Evolutionary conservation across 345 rosid genomes (phyloP), one percentile per base, ranked within the genome.

Genomic region (Nasturtium officinale): DNA sequence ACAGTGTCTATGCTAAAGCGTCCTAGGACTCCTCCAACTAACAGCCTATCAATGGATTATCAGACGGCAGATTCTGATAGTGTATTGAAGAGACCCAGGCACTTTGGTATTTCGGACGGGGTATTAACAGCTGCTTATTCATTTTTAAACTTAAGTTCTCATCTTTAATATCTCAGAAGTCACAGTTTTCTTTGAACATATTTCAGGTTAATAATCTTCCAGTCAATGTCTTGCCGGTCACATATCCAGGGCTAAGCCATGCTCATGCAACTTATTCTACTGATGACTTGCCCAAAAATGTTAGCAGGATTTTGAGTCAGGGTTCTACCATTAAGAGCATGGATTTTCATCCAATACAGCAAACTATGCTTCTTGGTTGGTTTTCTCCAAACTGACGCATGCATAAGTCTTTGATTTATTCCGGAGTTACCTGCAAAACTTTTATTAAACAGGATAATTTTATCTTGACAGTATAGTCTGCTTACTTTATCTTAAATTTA

Each of bases 331-430:
- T 88, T 17, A 81, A 67, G 66, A 86, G 86, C 94, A 83, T 90
- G 85, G 96, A 85, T 72, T 92, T 92, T 72, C 96, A 90, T 80
- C 98, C 98, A 28, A 64, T 80, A 74, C 76, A 74, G 33, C 90
- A 85, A 38, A 81, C 86, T 65, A 57, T 77, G 73, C 95, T 92
- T 72, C 82, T 92, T 80, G 96, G 98, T 90, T 73, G 55, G 74
- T 70, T 47, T 28, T 26, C 66, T 53, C 29, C 11, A n/a, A n/a
- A n/a, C 47, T 7, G 6, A 18, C 45, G 35, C 66, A 32, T 47
- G 69, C 63, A 55, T 69, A 23, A 1, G 29, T 46, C 52, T 28
- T 9, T 73, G 3, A 17, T 61, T 43, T 25, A 25, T 53, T 17
- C 23, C 51, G 65, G 48, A 53, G 17, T 32, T 61, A 15, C 46